Percentiles rank a stretch among this genome's conserved stretches.
Evolutionary conservation across 2,329 filamentous ascomycete genomes (phyloP).

Genomic region (Aspergillus awamori): DNA sequence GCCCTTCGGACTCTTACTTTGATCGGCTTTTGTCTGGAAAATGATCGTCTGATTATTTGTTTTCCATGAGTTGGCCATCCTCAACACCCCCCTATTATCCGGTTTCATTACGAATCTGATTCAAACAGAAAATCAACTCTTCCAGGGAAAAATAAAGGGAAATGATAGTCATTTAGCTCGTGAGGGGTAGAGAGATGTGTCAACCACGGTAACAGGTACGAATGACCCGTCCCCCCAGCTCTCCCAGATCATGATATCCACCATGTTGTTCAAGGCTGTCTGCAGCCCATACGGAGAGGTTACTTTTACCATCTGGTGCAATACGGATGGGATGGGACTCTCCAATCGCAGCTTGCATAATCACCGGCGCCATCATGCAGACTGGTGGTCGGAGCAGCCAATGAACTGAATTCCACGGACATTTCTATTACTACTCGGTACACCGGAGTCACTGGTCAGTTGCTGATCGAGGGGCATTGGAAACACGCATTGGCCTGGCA

Average conservation of each 20-base stretch:
- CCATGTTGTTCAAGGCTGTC: neutral
- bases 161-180: neutral
- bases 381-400: slow-evolving; percentile 14
- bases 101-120: neutral
- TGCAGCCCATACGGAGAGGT: neutral
- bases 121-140: neutral
- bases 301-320: neutral
- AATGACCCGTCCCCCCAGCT: neutral
- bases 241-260: slow-evolving; percentile 4
- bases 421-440: slow-evolving; percentile 14
- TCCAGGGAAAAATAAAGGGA: too few relatives aligned
- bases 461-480: slow-evolving; percentile 10
- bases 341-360: slow-evolving; percentile 13
- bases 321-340: slow-evolving; percentile 2
- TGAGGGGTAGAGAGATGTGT: neutral
- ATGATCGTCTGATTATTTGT: slow-evolving; percentile 4
- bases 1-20: neutral
- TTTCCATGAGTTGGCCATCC: neutral
- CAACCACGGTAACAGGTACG: slow-evolving; percentile 6
- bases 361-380: slow-evolving; percentile 9
- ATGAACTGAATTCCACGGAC: slow-evolving; percentile 17
- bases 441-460: slow-evolving; percentile 13
- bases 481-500: slow-evolving; percentile 12
- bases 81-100: neutral
- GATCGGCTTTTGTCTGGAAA: neutral